Evolutionary conservation across 192 early-diverging fungal species (phyloP).

Genomic region (Diversispora epigaea): DNA sequence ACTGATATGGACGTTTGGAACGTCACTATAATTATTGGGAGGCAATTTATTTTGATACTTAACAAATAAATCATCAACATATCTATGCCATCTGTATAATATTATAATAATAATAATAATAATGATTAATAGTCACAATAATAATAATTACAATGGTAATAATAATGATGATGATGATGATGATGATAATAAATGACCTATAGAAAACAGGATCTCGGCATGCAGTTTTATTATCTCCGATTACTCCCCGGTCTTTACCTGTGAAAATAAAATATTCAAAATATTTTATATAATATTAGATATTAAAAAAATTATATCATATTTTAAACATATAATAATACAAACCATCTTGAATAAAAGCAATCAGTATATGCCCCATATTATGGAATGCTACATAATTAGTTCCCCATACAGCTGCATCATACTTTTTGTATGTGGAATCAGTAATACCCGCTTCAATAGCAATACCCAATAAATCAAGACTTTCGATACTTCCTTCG

Average conservation of each 20-base stretch:
- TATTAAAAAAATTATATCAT: neutral
- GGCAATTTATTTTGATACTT: neutral
- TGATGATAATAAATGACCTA: no score
- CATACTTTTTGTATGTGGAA: neutral
- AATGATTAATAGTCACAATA: no score
- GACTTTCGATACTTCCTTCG: no score
- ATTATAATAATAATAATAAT: no score
- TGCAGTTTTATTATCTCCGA: neutral
- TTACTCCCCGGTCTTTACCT: neutral
- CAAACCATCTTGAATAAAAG: neutral
- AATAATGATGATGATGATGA: no score
- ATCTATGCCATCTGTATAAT: slow-evolving; percentile 3
- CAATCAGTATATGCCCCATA: neutral
- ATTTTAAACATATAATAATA: neutral
- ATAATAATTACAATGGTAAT: no score
- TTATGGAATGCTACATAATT: neutral
- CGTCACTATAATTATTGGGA: neutral
- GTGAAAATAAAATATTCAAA: neutral
- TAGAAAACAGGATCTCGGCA: neutral
- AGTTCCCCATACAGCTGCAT: neutral
- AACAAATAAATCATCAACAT: neutral
- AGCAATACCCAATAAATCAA: neutral
- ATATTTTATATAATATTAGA: neutral
- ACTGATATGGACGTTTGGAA: neutral
- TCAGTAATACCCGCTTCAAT: neutral